Evolutionary conservation across 2,329 filamentous ascomycete genomes (phyloP), one percentile per base, ranked within the genome.

Genomic region (Fusarium tanahbumbuense): DNA sequence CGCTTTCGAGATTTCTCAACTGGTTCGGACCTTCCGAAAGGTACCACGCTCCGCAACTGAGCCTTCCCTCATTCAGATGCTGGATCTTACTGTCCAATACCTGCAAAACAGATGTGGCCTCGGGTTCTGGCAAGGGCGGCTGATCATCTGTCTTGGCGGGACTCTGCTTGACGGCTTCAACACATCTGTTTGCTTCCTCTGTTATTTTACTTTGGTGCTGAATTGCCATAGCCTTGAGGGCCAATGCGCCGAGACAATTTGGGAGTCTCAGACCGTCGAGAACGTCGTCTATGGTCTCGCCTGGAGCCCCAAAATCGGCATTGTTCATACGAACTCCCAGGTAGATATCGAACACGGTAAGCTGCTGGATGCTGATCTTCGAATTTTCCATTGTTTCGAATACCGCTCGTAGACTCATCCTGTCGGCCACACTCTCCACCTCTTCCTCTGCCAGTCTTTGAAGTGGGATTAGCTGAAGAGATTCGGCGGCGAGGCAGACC

Each of bases 381-480:
- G n/a, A n/a, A n/a, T n/a, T n/a, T n/a, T 32, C 30, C 30, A 32
- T 16, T 32, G 30, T 5, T 13, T 49, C 20, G 15, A 49, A 49
- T 1, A 49, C n/a, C 1, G 16, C 7, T 0, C 2, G 10, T 1
- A 49, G 28, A 30, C 47, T 49, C 10, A 23, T 13, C 3, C n/a
- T 18, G 8, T 49, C 47, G 15, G 15, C 7, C 47, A 49, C 0
- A 1, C 10, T 3, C 20, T 18, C 8, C 6, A 23, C 32, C 20
- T 49, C 46, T 7, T 23, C 5, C 6, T 6, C 27, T 2, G 20
- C 27, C 8, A 13, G 27, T 4, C 0, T 11, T 16, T 10, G 12
- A 10, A 8, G 3, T 5, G 6, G 0, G 3, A 5, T 2, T 30
- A 48, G 13, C 4, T 3, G 6, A 7, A 48, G 27, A 12, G 28